Evolutionary conservation across 2,329 filamentous ascomycete genomes (phyloP), one percentile per base, ranked within the genome.

Genomic region (Colletotrichum orbiculare): DNA sequence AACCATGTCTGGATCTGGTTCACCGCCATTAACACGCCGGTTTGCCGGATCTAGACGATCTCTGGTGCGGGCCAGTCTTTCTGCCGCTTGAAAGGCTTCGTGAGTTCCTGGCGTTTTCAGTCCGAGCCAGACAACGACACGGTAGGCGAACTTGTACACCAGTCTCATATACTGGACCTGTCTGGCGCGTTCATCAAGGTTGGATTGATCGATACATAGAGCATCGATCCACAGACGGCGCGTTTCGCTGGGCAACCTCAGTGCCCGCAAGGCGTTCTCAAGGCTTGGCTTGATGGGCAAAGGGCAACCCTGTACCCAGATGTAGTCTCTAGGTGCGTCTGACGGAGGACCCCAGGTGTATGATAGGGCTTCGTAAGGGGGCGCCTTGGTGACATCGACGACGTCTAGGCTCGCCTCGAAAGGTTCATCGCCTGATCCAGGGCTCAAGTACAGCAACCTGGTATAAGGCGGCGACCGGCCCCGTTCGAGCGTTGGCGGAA

Each of bases 211-310:
- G 10, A 73, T 73, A 39, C 71, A 73, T 5, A 72, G 56, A 6
- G 70, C 69, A 52, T 73, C 70, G n/a, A 73, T 71, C 70, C 70
- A 73, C 4, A 72, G 34, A 42, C 50, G 45, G 33, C 58, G 62
- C 35, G 52, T 37, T 15, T 50, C 38, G 2, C 17, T 56, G 11
- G 58, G 62, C 34, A 63, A 39, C 25, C 62, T 49, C 50, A 65
- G 50, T 17, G 42, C 62, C 2, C 62, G 50, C 25, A 65, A 37
- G n/a, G 62, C 62, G 5, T 55, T 47, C 50, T 65, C 62, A 25
- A 65, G 39, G 33, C 62, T 65, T 13, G 62, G 58, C n/a, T 63
- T 65, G 17, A 63, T 39, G 38, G 50, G 62, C 10, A 65, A 42
- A 8, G 53, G 47, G 15, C 43, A 35, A 8, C 54, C 47, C n/a